Conservation (phyloP, 345 rosid species). For the Linum trigynum region DNA sequence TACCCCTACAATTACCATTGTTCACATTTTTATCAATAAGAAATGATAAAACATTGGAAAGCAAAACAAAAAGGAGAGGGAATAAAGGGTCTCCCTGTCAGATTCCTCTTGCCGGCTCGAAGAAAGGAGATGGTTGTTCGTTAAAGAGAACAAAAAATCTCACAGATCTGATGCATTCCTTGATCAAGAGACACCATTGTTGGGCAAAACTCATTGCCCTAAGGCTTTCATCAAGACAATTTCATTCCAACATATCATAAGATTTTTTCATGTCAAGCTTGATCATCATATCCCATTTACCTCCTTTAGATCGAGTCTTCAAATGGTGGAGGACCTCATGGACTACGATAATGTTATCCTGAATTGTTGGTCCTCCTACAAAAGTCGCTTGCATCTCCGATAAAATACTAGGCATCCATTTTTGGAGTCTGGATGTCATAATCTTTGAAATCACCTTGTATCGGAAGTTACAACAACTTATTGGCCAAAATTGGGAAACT, state of each 20-base stretch:
- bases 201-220: background rate
- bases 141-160: no score
- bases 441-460: no score
- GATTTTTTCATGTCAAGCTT: background rate
- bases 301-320: no score
- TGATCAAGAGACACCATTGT: background rate
- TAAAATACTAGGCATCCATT: no score
- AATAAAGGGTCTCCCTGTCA: background rate
- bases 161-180: background rate
- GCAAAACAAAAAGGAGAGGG: background rate
- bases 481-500: no score
- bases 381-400: no score
- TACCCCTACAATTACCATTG: background rate
- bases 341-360: no score
- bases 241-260: background rate
- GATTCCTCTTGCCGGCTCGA: no score
- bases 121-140: background rate
- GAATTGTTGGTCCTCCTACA: no score
- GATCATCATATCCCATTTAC: background rate
- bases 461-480: no score
- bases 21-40: background rate
- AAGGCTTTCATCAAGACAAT: background rate
- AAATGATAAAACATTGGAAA: background rate
- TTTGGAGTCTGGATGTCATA: no score
- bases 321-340: no score